These are phyloP conservation scores for Cordyceps tenuipes DNA, from an alignment of 2,329 filamentous ascomycete genomes.

Conservation along the genomic window DNA sequence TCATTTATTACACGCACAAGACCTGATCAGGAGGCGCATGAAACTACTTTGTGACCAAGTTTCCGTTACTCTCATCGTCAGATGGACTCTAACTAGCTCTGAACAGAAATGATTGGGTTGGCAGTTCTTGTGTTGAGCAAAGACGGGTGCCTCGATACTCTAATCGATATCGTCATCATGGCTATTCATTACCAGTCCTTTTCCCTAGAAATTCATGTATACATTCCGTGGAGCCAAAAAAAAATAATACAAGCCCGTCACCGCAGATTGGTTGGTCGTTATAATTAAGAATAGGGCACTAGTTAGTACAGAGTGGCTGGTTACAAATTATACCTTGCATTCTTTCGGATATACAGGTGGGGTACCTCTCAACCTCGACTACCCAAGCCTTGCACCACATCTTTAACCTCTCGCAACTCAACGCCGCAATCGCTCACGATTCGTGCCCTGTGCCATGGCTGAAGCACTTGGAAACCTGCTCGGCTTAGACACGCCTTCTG, in stretches of 20 bases:
- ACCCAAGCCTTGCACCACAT: background rate
- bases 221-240: too few relatives aligned
- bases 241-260: too few relatives aligned
- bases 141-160: background rate
- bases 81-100: background rate
- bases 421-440: background rate
- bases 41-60: too few relatives aligned
- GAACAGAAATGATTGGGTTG: background rate
- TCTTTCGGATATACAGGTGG: too few relatives aligned
- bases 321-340: too few relatives aligned
- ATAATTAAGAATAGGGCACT: too few relatives aligned
- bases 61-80: background rate
- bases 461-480: slow-evolving; percentile 29
- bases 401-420: background rate
- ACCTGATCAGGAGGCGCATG: background rate
- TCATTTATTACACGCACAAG: background rate
- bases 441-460: slow-evolving; percentile 22
- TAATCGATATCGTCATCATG: background rate
- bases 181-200: too few relatives aligned
- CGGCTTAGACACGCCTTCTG: slow-evolving; percentile 25
- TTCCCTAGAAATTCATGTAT: too few relatives aligned
- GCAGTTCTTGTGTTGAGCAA: too few relatives aligned
- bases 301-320: too few relatives aligned
- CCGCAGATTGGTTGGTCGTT: too few relatives aligned
- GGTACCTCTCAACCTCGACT: background rate